These are phyloP conservation scores for Penicillium italicum DNA, from an alignment of 2,329 filamentous ascomycete species.

Conservation along the genomic window DNA sequence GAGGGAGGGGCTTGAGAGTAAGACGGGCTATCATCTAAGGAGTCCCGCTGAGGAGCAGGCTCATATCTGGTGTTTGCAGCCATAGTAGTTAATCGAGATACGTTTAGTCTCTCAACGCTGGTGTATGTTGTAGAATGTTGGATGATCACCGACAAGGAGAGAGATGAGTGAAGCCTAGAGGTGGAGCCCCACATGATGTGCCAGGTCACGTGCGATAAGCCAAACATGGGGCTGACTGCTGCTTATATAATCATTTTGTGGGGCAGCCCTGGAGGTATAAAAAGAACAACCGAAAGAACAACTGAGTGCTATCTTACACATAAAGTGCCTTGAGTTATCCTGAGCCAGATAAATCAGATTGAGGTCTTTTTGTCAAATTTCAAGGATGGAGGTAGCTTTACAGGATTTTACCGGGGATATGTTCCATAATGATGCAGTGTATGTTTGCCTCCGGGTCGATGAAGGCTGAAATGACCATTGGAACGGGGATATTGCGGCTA, in stretches of 20 bases:
- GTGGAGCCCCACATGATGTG: slow-evolving; percentile 1
- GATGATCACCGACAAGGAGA: neutral
- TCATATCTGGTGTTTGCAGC: slow-evolving; percentile 76
- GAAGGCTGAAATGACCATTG: too few relatives aligned
- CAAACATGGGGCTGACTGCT: neutral
- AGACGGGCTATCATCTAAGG: slow-evolving; percentile 65
- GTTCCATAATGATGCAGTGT: too few relatives aligned
- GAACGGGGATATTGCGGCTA: too few relatives aligned
- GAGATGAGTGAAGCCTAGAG: slow-evolving; percentile 7
- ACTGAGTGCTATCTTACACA: too few relatives aligned
- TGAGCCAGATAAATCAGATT: too few relatives aligned
- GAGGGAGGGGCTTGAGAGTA: slow-evolving; percentile 79
- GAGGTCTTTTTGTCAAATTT: too few relatives aligned
- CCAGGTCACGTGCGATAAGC: slow-evolving; percentile 10
- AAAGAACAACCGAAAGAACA: too few relatives aligned
- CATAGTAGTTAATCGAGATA: slow-evolving; percentile 48
- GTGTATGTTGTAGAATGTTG: neutral
- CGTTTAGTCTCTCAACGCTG: neutral
- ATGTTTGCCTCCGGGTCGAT: too few relatives aligned
- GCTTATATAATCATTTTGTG: neutral
- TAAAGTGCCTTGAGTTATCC: too few relatives aligned
- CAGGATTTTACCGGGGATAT: too few relatives aligned
- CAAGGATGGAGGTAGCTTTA: too few relatives aligned
- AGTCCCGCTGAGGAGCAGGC: slow-evolving; percentile 79
- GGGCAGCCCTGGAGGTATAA: neutral